Evolutionary conservation across 495 filamentous ascomycete species (phyloP), one percentile per base, ranked within the genome.

Genomic region (Hypoxylon fragiforme): DNA sequence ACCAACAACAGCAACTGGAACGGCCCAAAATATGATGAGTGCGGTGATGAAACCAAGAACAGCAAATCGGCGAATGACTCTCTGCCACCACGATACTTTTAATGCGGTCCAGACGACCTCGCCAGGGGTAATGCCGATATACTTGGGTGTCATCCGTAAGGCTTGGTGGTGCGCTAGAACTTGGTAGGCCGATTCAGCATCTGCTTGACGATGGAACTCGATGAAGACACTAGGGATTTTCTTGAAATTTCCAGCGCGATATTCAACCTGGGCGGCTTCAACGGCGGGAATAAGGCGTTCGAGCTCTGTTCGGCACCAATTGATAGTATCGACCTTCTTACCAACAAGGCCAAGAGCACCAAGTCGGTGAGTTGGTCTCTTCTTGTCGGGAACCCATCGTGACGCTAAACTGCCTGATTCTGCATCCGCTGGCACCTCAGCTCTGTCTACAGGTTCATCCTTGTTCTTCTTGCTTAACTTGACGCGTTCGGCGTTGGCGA

Each of bases 1-100:
- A 76, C 89, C 92, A 46, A 97, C 91, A 47, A 90, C 77, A 15
- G 85, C 89, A 26, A 95, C 90, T 2, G 94, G 94, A 51, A 98
- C 89, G 3, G 91, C 88, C 91, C 91, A 97, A 80, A 98, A 97
- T 64, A 98, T 79, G 65, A 97, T 90, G 71, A 97, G 70, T 15
- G 79, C 88, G 19, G 72, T 66, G 44, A 97, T 85, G 67, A 92
- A 88, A 39, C 76, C 82, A 36, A 85, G 72, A 8, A 89, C 87
- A 11, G 75, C 79, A 44, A 86, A 79, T 68, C 85, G 77, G 38
- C 91, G 88, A 37, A 95, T 62, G 21, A 95, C 73, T 24, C 82
- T 77, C 67, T 94, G 88, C 84, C 87, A 92, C 92, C 92, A 96
- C 40, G 84, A 85, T 62, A 98, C 90, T 45, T 80, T 79, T 35